Conservation (phyloP, 2,329 filamentous ascomycete genomes). For the Emmonsia crescens region DNA sequence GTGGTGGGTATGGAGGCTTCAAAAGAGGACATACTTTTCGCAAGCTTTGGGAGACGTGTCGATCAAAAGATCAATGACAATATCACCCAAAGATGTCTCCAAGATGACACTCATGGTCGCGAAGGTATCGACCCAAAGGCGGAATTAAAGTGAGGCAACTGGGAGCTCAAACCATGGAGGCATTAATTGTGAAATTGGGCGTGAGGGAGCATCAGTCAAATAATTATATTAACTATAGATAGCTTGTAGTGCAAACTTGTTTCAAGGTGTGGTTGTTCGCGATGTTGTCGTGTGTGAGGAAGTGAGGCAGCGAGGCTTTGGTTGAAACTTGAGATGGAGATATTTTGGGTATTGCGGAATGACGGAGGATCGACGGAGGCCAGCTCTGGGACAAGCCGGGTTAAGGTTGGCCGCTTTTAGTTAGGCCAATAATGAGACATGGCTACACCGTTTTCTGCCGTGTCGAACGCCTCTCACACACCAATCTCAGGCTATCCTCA, state of each 20-base stretch:
- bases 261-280: background rate
- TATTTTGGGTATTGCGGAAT: background rate
- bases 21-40: conserved; percentile 65
- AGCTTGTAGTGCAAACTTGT: background rate
- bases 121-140: background rate
- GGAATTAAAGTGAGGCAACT: background rate
- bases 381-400: too few relatives aligned
- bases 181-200: background rate
- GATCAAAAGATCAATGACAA: conserved; percentile 85
- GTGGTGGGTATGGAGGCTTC: background rate
- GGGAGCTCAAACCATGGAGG: background rate
- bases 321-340: background rate
- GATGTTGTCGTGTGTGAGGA: background rate
- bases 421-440: background rate
- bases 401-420: background rate
- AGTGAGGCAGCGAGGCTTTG: background rate
- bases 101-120: conserved; percentile 75
- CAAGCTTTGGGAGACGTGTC: conserved; percentile 85
- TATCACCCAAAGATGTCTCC: conserved; percentile 85
- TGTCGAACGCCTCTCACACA: background rate
- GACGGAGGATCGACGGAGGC: background rate
- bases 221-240: background rate
- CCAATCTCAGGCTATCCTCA: too few relatives aligned
- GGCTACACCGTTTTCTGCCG: background rate
- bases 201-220: background rate